phyloP scores from a whole-genome alignment of 768 basidiomycete genomes.

The Pulveroboletus sp. region DNA sequence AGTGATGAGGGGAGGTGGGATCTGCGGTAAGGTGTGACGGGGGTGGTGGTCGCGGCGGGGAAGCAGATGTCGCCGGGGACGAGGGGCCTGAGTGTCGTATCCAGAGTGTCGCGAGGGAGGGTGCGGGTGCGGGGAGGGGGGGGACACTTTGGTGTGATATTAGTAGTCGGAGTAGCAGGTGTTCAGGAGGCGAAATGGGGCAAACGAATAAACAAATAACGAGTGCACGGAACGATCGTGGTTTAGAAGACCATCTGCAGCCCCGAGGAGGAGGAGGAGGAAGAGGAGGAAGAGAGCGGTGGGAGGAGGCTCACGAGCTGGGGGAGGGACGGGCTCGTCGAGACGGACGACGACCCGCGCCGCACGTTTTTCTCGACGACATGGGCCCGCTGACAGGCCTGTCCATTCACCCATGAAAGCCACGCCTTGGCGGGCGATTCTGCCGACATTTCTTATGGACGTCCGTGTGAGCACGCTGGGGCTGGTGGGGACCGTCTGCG shows the following conservation, averaged over 20 bases:
- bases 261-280: neutral
- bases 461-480: constrained; percentile 4
- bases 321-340: neutral
- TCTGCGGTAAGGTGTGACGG: constrained; percentile 6
- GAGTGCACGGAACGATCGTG: constrained; percentile 13
- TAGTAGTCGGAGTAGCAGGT: constrained; percentile 22
- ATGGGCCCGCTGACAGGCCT: constrained; percentile 6
- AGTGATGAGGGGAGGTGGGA: constrained; percentile 12
- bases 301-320: neutral
- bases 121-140: constrained; percentile 8
- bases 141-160: constrained; percentile 19
- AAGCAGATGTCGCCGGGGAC: neutral
- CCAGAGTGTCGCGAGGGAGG: constrained; percentile 17
- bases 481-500: neutral
- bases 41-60: neutral
- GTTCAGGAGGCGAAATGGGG: constrained; percentile 19
- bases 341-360: constrained; percentile 2
- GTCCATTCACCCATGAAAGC: constrained; percentile 13
- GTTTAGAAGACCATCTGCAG: constrained; percentile 17
- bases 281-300: neutral
- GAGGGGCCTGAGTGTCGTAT: constrained; percentile 11
- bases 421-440: neutral
- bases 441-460: neutral
- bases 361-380: neutral
- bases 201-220: constrained; percentile 23